Percentiles rank a stretch among this genome's conserved stretches.
phyloP scores from a whole-genome alignment of 2,329 filamentous ascomycete genomes.

The Diplodia intermedia region DNA sequence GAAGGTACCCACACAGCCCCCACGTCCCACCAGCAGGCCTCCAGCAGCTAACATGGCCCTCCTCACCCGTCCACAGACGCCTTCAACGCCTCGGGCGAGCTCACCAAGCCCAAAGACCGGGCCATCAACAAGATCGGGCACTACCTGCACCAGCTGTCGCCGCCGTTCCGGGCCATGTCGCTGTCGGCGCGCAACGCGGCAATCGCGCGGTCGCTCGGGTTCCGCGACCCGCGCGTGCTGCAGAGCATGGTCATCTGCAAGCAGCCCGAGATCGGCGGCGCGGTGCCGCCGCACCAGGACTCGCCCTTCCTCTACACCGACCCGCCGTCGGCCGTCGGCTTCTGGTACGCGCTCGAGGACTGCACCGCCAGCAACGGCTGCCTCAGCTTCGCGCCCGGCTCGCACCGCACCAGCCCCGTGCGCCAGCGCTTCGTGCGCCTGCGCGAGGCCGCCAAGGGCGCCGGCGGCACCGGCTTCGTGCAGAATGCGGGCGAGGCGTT shows the following conservation, averaged over 20 bases:
- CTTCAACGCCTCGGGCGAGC: constrained; percentile 68
- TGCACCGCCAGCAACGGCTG: constrained; percentile 87
- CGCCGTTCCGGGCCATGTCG: constrained; percentile 57
- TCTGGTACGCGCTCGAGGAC: constrained; percentile 97
- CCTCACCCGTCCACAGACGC: constrained; percentile 64
- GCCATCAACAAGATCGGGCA: constrained; percentile 77
- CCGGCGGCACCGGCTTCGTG: constrained; percentile 56
- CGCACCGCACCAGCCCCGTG: constrained; percentile 76
- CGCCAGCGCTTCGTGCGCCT: constrained; percentile 76
- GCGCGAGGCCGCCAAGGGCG: constrained; percentile 39
- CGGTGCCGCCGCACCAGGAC: constrained; percentile 91
- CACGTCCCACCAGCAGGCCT: not conserved
- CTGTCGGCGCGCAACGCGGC: constrained; percentile 63
- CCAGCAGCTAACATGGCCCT: not conserved
- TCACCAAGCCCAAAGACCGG: constrained; percentile 78
- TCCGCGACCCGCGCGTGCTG: constrained; percentile 75
- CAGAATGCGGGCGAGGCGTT: constrained; percentile 71
- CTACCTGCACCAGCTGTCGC: constrained; percentile 57
- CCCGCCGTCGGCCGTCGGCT: constrained; percentile 87
- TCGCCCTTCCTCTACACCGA: constrained; percentile 91
- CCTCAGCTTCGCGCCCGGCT: constrained; percentile 82
- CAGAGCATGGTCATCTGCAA: constrained; percentile 99
- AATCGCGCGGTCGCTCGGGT: constrained; percentile 75
- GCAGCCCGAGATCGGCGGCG: constrained; percentile 92
- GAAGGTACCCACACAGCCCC: constrained; percentile 57